Base-by-base conservation (phyloP, 106 monocot genomes). In the Acanthochlamys bracteata region DNA sequence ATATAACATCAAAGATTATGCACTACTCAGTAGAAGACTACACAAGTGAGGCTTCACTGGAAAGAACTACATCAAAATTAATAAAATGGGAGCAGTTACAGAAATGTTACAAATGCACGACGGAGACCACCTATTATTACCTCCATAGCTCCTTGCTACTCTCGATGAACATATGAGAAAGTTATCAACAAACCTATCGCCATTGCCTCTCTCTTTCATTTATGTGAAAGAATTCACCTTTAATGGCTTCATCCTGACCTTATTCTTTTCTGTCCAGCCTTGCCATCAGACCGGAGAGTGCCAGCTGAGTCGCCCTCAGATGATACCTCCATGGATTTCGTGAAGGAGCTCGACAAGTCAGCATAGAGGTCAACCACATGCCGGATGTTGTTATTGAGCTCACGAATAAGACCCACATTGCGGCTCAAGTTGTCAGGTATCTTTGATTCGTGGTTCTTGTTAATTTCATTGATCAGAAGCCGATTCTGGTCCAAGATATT, bases 311-410 rank as follows among this genome's bases (percentile, higher is more conserved):
- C 76, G 15, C 70, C 76, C 63, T 76, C 76, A 4, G 76, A 75
- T 24, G 68, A 59, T 43, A 59, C 56, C 27, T 77, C 71, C 53
- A 71, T 47, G 24, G 60, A 76, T 39, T 39, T 69, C 14, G 76
- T 39, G 27, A 84, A 66, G 15, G 76, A 72, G 61, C 21, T 66
- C 12, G 79, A 79, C 55, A 84, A 75, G 51, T 80, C 83, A 25
- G 72, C 76, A 25, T 84, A 84, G 33, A 84, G 73, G 51, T 75
- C 76, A 40, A 76, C 76, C 15, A 84, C 79, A 0, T 72, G 58
- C 11, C 75, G 68, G 69, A 84, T 79, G 66, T 84, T 84, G 83
- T 69, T 76, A 72, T 84, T 79, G 65, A 84, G 83, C 65, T 84
- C 79, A 22, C 79, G 58, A 58, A 77, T 77, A 11, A 77, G 71